A percentile compares a stretch with the other conserved stretches of the same genome.
Conservation (phyloP, 2,329 filamentous ascomycete species). For the Fusarium ramigenum region DNA sequence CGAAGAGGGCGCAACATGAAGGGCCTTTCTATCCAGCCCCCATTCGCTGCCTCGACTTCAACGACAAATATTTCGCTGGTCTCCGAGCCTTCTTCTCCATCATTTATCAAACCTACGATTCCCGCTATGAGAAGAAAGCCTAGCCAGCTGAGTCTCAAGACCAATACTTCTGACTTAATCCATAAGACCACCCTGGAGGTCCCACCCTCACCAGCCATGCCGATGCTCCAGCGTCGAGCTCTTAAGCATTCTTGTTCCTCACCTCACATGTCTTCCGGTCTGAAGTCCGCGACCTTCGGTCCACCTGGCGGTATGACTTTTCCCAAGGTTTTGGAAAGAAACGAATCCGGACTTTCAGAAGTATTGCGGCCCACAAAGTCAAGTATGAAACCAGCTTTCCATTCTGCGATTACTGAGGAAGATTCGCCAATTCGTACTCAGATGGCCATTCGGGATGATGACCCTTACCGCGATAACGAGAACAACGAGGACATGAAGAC, state of each 20-base stretch:
- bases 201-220: slow-evolving; percentile 63
- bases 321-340: slow-evolving; percentile 67
- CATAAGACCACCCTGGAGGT: slow-evolving; percentile 61
- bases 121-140: slow-evolving; percentile 78
- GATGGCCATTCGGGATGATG: slow-evolving; percentile 65
- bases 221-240: slow-evolving; percentile 69
- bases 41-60: slow-evolving; percentile 54
- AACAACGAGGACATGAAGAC: slow-evolving; percentile 83
- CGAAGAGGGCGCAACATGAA: slow-evolving; percentile 85
- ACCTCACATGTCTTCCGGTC: slow-evolving; percentile 70
- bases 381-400: slow-evolving; percentile 48
- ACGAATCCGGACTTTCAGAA: slow-evolving; percentile 68
- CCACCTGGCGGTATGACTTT: slow-evolving; percentile 72
- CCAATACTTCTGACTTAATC: slow-evolving; percentile 67
- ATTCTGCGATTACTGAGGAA: slow-evolving; percentile 62
- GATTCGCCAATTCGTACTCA: slow-evolving; percentile 68
- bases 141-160: slow-evolving; percentile 81
- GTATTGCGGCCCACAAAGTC: slow-evolving; percentile 63
- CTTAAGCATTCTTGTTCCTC: slow-evolving; percentile 75
- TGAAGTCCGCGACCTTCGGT: slow-evolving; percentile 68
- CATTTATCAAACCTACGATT: slow-evolving; percentile 82
- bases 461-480: slow-evolving; percentile 72
- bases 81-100: slow-evolving; percentile 76
- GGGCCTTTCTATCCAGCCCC: slow-evolving; percentile 80
- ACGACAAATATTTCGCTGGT: slow-evolving; percentile 60